These are phyloP conservation scores for Ceratobasidium sp. DNA, from an alignment of 1,284 basidiomycete genomes.

Conservation along the genomic window DNA sequence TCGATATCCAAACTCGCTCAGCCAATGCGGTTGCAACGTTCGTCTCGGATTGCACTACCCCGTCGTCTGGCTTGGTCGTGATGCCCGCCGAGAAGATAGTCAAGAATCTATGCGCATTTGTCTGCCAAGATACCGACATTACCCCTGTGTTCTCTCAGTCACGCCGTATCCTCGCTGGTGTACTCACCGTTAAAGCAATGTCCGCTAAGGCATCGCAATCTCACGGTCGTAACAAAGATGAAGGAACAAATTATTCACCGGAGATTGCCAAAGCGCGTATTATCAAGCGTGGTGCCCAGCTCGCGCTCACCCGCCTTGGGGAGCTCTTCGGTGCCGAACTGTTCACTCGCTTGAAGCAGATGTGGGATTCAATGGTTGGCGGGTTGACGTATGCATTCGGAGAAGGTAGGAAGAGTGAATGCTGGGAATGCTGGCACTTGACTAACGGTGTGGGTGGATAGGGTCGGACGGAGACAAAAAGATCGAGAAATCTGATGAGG, in stretches of 20 bases:
- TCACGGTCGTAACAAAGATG: slow-evolving; percentile 59
- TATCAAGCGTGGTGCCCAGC: slow-evolving; percentile 78
- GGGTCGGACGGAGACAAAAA: slow-evolving; percentile 52
- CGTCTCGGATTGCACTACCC: slow-evolving; percentile 79
- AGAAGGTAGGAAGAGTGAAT: slow-evolving; percentile 56
- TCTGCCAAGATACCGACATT: slow-evolving; percentile 88
- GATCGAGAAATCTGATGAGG: slow-evolving; percentile 65
- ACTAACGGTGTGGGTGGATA: slow-evolving; percentile 53
- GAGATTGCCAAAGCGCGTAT: slow-evolving; percentile 59
- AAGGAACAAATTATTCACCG: slow-evolving; percentile 54
- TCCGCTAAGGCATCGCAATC: slow-evolving; percentile 48
- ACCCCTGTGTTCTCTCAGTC: slow-evolving; percentile 85
- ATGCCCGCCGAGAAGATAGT: slow-evolving; percentile 90
- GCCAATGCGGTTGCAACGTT: slow-evolving; percentile 87
- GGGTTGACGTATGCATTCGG: slow-evolving; percentile 72
- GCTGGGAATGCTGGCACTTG: not conserved
- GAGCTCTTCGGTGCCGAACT: slow-evolving; percentile 75
- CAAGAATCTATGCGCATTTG: slow-evolving; percentile 95
- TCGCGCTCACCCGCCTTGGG: slow-evolving; percentile 83
- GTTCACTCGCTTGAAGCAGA: slow-evolving; percentile 80
- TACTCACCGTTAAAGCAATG: slow-evolving; percentile 71
- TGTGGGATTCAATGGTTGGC: slow-evolving; percentile 92
- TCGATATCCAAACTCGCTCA: slow-evolving; percentile 87
- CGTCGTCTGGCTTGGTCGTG: slow-evolving; percentile 55
- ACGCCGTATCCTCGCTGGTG: slow-evolving; percentile 68